A percentile compares a stretch with the other conserved stretches of the same genome.
phyloP scores from a whole-genome alignment of 1,139 yeast species.

The Yamadazyma pseudoaaseri region DNA sequence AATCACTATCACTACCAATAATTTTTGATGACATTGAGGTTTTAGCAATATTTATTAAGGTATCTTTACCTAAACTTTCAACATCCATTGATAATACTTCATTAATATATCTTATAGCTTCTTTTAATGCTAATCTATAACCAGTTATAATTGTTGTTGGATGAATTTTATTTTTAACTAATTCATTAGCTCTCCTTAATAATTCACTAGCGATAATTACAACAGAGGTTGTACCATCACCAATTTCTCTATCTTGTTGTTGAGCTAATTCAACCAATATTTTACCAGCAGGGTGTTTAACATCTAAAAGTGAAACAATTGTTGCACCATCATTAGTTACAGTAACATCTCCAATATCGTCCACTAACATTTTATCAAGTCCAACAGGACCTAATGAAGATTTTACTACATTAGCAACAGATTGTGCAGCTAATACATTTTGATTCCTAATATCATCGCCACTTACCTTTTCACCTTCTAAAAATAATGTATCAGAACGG shows the following conservation, averaged over 20 bases:
- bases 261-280: conserved; percentile 96
- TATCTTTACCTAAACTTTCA: conserved; percentile 79
- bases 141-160: conserved; percentile 98
- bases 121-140: conserved; percentile 88
- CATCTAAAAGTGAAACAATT: conserved; percentile 84
- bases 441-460: conserved; percentile 97
- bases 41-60: conserved; percentile 82
- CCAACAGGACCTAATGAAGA: conserved; percentile 98
- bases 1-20: conserved; percentile 93
- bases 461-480: conserved; percentile 93
- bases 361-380: conserved; percentile 96
- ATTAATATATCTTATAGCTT: conserved; percentile 84
- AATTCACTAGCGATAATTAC: conserved; percentile 94
- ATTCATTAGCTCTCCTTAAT: conserved; percentile 87
- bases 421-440: conserved; percentile 92
- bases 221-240: conserved; percentile 97
- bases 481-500: conserved; percentile 86
- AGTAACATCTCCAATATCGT: conserved; percentile 98
- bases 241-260: conserved; percentile 98
- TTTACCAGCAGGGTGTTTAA: conserved; percentile 98
- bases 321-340: conserved; percentile 99
- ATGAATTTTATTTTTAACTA: conserved; percentile 90
- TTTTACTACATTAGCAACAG: conserved; percentile 96
- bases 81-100: conserved; percentile 84
- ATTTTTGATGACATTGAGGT: conserved; percentile 97